Base-by-base conservation (phyloP, 768 basidiomycete genomes). In the Hericium erinaceus region DNA sequence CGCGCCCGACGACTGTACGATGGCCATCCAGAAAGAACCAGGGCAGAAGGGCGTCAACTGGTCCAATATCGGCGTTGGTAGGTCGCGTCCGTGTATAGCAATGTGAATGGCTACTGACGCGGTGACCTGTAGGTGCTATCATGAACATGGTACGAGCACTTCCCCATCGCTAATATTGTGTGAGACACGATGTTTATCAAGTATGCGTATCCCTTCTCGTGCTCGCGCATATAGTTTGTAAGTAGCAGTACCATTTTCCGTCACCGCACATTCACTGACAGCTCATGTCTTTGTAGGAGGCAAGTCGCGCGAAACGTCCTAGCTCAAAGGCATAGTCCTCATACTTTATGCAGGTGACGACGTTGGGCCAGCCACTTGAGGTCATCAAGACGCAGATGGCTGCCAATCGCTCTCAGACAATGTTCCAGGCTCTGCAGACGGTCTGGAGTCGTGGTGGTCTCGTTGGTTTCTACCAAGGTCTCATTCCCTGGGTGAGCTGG, bases 381-480 rank as follows among this genome's bases (percentile, higher is more conserved):
- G 97, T 98, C 38, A 74, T 98, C 64, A 99, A 99, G 75, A 99
- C 97, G 16, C 97, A 99, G 70, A 98, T 99, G 97, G 97, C 97
- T 58, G 92, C 94, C 60, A 95, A 95, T 76, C 85, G 97, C 60
- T 83, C 81, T 10, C 94, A 99, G 70, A 78, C 87, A 12, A 97
- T 99, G 93, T 64, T 78, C 59, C 83, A 92, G 68, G 95, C 97
- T 16, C 77, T 89, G 64, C 77, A 80, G 61, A 83, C 85, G 5
- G 92, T 98, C 58, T 95, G 93, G 92, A 78, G 83, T 65, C 87
- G 97, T 60, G 97, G 97, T 64, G 93, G 97, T 61, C 73, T 87
- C 57, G 69, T 74, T 49, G 97, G 97, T 24, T 93, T 95, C 77
- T 99, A 91, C 75, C 97, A 99, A 73, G 97, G 97, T 63, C 83